These are phyloP conservation scores for Aspergillus calidoustus DNA, from an alignment of 2,329 filamentous ascomycete genomes.

Conservation along the genomic window DNA sequence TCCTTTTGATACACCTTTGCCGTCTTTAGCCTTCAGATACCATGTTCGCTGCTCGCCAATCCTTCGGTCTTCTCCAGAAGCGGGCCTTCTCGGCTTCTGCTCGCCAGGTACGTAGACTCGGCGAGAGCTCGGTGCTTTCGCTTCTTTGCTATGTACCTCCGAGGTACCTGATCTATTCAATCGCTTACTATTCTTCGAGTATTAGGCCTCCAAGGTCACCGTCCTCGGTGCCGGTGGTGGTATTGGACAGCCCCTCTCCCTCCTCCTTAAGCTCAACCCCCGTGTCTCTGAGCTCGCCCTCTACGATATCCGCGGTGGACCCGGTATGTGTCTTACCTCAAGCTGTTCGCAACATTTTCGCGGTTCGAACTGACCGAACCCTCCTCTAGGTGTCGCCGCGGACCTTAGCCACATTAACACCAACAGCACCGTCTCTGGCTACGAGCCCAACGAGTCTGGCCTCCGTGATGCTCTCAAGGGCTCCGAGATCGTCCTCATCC, in stretches of 20 bases:
- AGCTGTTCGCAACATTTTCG: constrained; percentile 2
- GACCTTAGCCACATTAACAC: constrained; percentile 99
- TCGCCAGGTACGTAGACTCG: constrained; percentile 65
- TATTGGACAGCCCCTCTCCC: constrained; percentile 96
- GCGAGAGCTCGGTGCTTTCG: constrained; percentile 10
- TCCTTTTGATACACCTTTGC: constrained; percentile 19
- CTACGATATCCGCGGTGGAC: constrained; percentile 94
- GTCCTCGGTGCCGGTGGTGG: constrained; percentile 96
- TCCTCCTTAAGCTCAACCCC: constrained; percentile 98
- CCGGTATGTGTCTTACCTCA: constrained; percentile 66
- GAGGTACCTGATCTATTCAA: constrained; percentile 21
- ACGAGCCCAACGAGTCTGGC: constrained; percentile 75
- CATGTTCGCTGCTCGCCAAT: constrained; percentile 74
- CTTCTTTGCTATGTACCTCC: constrained; percentile 19
- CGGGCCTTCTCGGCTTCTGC: constrained; percentile 82
- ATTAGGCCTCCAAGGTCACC: constrained; percentile 91
- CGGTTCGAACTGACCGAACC: constrained; percentile 16
- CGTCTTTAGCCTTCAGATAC: constrained; percentile 40
- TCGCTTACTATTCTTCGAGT: constrained; percentile 15
- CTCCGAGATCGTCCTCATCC: constrained; percentile 93
- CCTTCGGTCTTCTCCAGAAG: constrained; percentile 66
- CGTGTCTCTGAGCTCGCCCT: constrained; percentile 91
- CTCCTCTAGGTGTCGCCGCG: constrained; percentile 82
- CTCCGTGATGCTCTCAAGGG: constrained; percentile 81
- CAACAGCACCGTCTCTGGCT: constrained; percentile 91